phyloP scores from a whole-genome alignment of 129 eudicot genomes.

The Artemisia tridentata region DNA sequence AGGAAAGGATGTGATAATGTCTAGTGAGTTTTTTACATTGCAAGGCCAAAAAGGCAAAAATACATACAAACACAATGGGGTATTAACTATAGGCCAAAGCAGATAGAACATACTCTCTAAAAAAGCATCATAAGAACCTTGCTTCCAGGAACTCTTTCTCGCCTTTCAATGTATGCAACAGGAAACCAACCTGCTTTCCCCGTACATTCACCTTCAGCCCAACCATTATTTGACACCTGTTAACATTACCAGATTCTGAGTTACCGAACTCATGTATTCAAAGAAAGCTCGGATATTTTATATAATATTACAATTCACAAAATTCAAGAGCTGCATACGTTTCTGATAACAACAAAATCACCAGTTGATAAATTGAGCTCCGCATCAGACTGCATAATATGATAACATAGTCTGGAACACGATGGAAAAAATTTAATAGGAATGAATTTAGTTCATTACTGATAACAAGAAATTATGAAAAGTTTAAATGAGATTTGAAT shows the following conservation, averaged over 20 bases:
- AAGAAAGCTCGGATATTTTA: too few species aligned
- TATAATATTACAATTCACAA: conserved; percentile 22
- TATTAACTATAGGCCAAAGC: neutral
- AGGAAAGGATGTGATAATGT: neutral
- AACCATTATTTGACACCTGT: conserved; percentile 85
- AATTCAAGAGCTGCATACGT: conserved; percentile 23
- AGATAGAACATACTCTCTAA: conserved; percentile 19
- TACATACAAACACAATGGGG: neutral
- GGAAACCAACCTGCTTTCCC: conserved; percentile 82
- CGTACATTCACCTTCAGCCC: conserved; percentile 71
- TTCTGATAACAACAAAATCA: too few species aligned
- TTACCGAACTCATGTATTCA: conserved; percentile 33
- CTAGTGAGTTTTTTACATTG: neutral
- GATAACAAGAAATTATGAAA: neutral
- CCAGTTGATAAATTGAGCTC: conserved; percentile 77
- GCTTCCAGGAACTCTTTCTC: conserved; percentile 94
- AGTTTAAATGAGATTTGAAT: neutral
- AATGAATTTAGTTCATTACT: neutral
- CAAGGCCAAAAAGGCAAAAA: conserved; percentile 2
- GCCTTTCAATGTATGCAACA: conserved; percentile 73
- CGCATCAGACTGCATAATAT: conserved; percentile 68
- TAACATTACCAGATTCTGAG: neutral
- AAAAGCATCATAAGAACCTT: conserved; percentile 74
- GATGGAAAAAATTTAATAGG: neutral
- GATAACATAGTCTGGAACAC: conserved; percentile 57